Percentiles rank a stretch among this genome's conserved stretches.
Evolutionary conservation across 2,329 filamentous ascomycete genomes (phyloP).

Genomic region (Aureobasidium sp.): DNA sequence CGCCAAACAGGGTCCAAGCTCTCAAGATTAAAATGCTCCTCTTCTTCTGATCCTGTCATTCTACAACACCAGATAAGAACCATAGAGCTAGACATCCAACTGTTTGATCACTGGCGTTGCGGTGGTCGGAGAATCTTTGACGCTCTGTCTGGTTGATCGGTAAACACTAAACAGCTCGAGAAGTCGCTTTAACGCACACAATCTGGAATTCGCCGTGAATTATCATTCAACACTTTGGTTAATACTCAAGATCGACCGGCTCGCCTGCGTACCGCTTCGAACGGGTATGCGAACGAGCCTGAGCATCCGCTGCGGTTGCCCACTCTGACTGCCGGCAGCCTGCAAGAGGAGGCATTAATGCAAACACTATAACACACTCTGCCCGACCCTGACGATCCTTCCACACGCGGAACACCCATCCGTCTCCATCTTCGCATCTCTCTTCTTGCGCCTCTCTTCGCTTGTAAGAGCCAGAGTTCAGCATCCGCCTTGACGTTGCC

Average conservation of each 20-base stretch:
- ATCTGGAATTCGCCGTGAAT: neutral
- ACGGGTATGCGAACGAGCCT: too few species aligned
- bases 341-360: neutral
- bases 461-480: neutral
- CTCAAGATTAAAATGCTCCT: neutral
- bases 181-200: too few species aligned
- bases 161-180: too few species aligned
- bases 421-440: neutral
- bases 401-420: neutral
- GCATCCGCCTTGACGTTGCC: neutral
- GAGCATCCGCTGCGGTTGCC: too few species aligned
- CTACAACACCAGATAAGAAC: too few species aligned
- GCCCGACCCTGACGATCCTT: neutral
- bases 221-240: too few species aligned
- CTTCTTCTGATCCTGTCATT: neutral
- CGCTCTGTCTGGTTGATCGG: too few species aligned
- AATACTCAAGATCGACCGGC: neutral
- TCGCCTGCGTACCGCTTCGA: neutral
- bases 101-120: too few species aligned
- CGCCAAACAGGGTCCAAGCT: slow-evolving; percentile 4
- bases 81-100: too few species aligned
- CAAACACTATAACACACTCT: neutral
- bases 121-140: too few species aligned
- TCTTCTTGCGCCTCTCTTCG: neutral
- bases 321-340: neutral